Evolutionary conservation across 331 rosid genomes (phyloP), one percentile per base, ranked within the genome.

Genomic region (Malus hybrid): DNA sequence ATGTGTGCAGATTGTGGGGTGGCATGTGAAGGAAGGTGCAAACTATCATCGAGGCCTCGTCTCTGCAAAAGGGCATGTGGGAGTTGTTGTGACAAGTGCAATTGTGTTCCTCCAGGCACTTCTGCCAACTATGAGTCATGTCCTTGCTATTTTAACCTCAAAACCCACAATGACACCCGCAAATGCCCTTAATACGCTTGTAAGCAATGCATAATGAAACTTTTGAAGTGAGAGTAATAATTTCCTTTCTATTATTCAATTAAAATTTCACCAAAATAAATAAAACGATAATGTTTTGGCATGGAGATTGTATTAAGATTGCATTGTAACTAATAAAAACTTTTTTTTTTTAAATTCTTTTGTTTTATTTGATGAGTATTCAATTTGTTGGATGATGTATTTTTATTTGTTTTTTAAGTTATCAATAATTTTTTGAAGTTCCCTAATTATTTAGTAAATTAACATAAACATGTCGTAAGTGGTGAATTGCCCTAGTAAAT

Each of bases 51-150:
- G 5, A 33, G 75, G 69, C 69, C 60, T 15, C 52, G 52, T 7
- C 65, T 80, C n/a, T 86, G 89, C 78, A 83, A 83, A 57, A 80
- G 89, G 60, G 89, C 89, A 3, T 86, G 89, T 70, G 84, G 84
- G 50, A 78, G 82, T 52, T 86, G 83, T 71, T 86, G 89, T 72
- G 69, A 44, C 0, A 55, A 36, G 50, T 86, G 89, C 67, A 72
- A 59, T 19, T 86, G 89, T 39, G 89, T 86, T 36, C 87, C 87
- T 76, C 82, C 83, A 3, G 85, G 83, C 69, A 86, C 89, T 20
- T 56, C 20, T 6, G 89, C 85, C 27, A 78, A 86, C 83, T 52
- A n/a, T 16, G 73, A 76, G 6, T 80, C 80, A 4, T 86, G 89
- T 61, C 80, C 85, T 54, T 86, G 89, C 81, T 83, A 86, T 57